Conservation (phyloP, 208 protist species). For the Trichomonas gallinae region DNA sequence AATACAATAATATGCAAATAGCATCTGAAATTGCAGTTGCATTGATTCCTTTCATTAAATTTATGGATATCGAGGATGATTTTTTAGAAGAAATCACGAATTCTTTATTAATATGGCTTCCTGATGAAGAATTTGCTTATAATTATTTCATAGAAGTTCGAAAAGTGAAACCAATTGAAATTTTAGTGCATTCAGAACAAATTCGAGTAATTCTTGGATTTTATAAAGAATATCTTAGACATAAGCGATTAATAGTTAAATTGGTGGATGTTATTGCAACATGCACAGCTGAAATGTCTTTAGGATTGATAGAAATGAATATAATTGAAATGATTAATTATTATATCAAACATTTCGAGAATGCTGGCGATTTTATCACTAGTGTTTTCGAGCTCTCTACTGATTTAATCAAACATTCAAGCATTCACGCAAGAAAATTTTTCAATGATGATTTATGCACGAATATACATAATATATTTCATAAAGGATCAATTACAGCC, state of each 20-base stretch:
- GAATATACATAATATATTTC: neutral
- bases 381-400: neutral
- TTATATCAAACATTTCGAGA: neutral
- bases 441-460: neutral
- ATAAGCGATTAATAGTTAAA: neutral
- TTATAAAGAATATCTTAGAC: neutral
- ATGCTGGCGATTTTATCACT: neutral
- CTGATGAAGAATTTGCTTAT: neutral
- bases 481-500: neutral
- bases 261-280: neutral
- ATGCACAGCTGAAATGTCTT: neutral
- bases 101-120: neutral
- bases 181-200: neutral
- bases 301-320: neutral
- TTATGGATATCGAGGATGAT: neutral
- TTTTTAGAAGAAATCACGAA: neutral
- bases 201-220: neutral
- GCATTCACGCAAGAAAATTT: neutral
- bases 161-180: neutral
- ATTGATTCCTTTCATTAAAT: neutral
- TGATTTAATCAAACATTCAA: neutral
- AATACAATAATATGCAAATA: neutral
- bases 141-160: neutral
- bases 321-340: neutral
- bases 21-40: neutral